A percentile compares a stretch with the other conserved stretches of the same genome.
Evolutionary conservation across 371 early-diverging fungal species (phyloP).

Genomic region (Batrachochytrium dendrobatidis): DNA sequence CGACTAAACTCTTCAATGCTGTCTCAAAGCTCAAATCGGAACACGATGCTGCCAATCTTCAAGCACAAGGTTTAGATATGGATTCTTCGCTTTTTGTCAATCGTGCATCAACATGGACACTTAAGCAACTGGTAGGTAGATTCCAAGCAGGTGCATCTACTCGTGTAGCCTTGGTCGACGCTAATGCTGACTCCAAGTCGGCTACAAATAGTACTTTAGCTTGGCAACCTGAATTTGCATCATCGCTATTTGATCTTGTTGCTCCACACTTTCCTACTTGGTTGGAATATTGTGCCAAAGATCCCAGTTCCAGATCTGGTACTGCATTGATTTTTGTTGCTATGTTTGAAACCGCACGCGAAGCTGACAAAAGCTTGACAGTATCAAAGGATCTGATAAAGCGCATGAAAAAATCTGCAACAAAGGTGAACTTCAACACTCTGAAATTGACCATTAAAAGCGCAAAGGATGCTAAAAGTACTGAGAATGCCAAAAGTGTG

Average conservation of each 20-base stretch:
- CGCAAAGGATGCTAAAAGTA: too few species aligned
- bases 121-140: slow-evolving; percentile 28
- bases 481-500: too few species aligned
- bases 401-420: too few species aligned
- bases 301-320: slow-evolving; percentile 20
- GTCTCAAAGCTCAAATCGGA: slow-evolving; percentile 30
- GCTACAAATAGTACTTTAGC: too few species aligned
- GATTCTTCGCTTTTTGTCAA: slow-evolving; percentile 27
- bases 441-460: too few species aligned
- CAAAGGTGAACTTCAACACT: too few species aligned
- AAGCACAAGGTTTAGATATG: slow-evolving; percentile 24
- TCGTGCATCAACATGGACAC: slow-evolving; percentile 22
- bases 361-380: too few species aligned
- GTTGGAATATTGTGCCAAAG: slow-evolving; percentile 25
- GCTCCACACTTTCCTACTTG: slow-evolving; percentile 20
- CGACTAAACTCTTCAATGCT: slow-evolving; percentile 19
- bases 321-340: slow-evolving; percentile 32
- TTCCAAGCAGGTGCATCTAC: background rate
- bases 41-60: slow-evolving; percentile 11
- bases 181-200: background rate
- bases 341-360: slow-evolving; percentile 20
- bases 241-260: slow-evolving; percentile 1
- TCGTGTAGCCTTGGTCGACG: background rate
- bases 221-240: slow-evolving; percentile 3
- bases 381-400: too few species aligned